Base-by-base conservation (phyloP, 2,329 filamentous ascomycete genomes). In the Penicillium hordei region DNA sequence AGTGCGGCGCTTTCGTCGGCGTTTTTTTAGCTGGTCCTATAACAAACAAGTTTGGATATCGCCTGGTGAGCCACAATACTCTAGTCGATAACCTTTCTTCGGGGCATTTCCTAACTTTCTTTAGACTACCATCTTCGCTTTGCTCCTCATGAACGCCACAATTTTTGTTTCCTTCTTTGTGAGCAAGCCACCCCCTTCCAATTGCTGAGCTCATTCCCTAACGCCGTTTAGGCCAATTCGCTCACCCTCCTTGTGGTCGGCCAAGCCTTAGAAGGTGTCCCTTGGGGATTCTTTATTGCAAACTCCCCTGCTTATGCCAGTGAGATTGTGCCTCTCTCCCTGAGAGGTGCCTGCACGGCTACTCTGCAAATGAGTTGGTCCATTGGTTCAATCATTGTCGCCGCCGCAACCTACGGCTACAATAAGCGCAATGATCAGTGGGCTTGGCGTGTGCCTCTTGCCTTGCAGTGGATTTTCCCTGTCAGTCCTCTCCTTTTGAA, bases 81-180 rank as follows among this genome's bases (percentile, higher is more conserved):
- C 31, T 33, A 13, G 12, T 33, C 31, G 31, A 33, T 33, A 33
- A 33, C 31, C 12, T 31, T 31, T 13, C 12, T 13, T 33, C 31
- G 12, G 15, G 31, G 31, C 31, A 33, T 33, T 13, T 33, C 31
- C 31, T 33, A 15, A 33, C 31, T 33, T 33, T 33, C 12, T 6
- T 15, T 33, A 33, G 31, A 78, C 83, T 0, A 86, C 82, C 49
- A 76, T 87, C n/a, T 38, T 62, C 43, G 83, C 75, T 13, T 78
- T 87, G 53, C 82, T 86, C 72, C 52, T 81, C 38, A 70, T 87
- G 70, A 87, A 86, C 69, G 80, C 68, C 60, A 83, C 83, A 64
- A 86, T 86, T 72, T 83, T 86, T 66, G 68, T 84, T 61, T 85
- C 83, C 64, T 86, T 83, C 74, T 86, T 84, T 63, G 81, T 75